A percentile compares a stretch with the other conserved stretches of the same genome.
phyloP scores from a whole-genome alignment of 2,329 filamentous ascomycete genomes.

The Epichloe brachyelytri region DNA sequence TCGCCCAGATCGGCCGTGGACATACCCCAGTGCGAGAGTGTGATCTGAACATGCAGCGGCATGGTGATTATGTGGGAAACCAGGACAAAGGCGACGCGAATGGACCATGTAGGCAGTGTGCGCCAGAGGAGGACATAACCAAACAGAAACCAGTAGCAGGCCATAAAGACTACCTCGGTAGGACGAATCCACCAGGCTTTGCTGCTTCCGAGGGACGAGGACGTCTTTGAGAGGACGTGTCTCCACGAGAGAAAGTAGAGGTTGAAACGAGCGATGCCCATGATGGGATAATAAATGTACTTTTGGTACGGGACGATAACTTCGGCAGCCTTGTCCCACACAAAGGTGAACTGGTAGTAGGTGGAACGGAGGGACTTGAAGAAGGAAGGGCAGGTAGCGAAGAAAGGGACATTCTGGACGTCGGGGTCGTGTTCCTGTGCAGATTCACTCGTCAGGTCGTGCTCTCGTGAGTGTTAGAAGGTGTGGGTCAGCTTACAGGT shows the following conservation, averaged over 20 bases:
- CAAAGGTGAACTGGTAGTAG: constrained; percentile 53
- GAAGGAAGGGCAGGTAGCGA: constrained; percentile 53
- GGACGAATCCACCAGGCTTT: constrained; percentile 56
- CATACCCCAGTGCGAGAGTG: constrained; percentile 62
- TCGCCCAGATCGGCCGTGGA: constrained; percentile 51
- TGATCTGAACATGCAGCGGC: constrained; percentile 60
- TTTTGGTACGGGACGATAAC: constrained; percentile 47
- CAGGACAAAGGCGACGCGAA: constrained; percentile 48
- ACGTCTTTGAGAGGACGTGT: constrained; percentile 45
- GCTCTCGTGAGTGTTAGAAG: not conserved
- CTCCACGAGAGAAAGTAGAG: constrained; percentile 55
- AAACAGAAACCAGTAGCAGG: constrained; percentile 54
- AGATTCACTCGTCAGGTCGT: not conserved
- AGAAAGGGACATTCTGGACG: constrained; percentile 55
- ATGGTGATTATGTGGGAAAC: constrained; percentile 53
- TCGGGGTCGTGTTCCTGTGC: constrained; percentile 41
- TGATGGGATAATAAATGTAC: constrained; percentile 56
- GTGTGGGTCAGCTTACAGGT: constrained; percentile 22
- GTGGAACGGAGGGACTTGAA: constrained; percentile 49
- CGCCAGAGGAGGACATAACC: constrained; percentile 53
- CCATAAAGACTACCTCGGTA: constrained; percentile 49
- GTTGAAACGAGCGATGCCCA: constrained; percentile 59
- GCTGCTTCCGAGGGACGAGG: constrained; percentile 39
- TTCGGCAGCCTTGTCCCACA: constrained; percentile 48
- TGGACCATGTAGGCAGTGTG: constrained; percentile 42